Conservation (phyloP, 163 green algal genomes). For the Scenedesmus sp. region DNA sequence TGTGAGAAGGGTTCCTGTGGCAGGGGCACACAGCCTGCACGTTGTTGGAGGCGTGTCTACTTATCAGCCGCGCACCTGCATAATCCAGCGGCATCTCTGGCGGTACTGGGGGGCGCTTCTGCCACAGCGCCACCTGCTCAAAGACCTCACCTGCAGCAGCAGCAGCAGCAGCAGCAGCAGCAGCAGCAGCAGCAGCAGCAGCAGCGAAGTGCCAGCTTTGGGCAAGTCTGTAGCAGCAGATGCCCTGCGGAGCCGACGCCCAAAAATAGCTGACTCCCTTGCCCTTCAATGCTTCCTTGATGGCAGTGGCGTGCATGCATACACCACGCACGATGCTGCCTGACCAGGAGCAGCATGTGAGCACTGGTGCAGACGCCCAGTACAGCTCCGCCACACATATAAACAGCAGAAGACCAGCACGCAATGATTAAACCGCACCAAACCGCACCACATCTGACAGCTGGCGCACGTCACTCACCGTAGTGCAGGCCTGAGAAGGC, state of each 20-base stretch:
- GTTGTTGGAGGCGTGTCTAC: neutral
- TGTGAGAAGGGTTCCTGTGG: neutral
- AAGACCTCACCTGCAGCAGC: neutral
- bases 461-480: neutral
- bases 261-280: too few species aligned
- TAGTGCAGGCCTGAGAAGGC: neutral
- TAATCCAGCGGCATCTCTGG: neutral
- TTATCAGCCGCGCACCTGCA: neutral
- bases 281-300: too few species aligned
- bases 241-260: neutral
- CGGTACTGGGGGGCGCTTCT: conserved; percentile 2
- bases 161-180: neutral
- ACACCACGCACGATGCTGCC: too few species aligned
- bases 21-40: neutral
- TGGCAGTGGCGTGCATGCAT: too few species aligned
- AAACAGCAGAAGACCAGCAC: too few species aligned
- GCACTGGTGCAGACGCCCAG: too few species aligned
- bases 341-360: too few species aligned
- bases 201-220: too few species aligned
- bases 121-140: neutral
- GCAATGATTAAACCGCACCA: neutral
- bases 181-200: neutral
- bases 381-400: too few species aligned
- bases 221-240: too few species aligned
- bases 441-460: neutral